These are phyloP conservation scores for Zygosaccharomyces rouxii DNA, from an alignment of 805 yeast species.

Conservation along the genomic window DNA sequence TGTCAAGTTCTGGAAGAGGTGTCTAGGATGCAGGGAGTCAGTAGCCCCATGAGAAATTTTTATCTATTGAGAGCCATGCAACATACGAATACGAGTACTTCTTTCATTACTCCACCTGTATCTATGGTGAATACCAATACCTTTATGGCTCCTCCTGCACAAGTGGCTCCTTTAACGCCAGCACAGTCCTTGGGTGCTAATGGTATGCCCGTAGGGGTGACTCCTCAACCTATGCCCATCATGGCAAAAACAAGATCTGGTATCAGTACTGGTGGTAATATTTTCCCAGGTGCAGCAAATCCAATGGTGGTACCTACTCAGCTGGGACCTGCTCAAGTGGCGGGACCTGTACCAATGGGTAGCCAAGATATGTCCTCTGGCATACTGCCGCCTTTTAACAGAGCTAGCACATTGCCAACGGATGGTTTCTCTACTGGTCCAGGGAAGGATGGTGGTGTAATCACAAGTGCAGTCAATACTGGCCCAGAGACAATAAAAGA, in stretches of 20 bases:
- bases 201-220: constrained; percentile 3
- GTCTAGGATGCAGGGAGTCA: constrained; percentile 52
- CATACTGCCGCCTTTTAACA: constrained; percentile 1
- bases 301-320: neutral
- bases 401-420: neutral
- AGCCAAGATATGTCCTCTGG: neutral
- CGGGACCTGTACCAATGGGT: neutral
- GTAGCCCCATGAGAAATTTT: constrained; percentile 40
- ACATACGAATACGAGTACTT: constrained; percentile 7
- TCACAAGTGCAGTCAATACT: constrained; percentile 9
- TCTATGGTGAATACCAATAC: neutral
- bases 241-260: constrained; percentile 7
- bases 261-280: constrained; percentile 3
- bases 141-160: constrained; percentile 3
- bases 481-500: constrained; percentile 7
- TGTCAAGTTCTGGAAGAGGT: constrained; percentile 67
- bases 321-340: neutral
- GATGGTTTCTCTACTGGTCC: constrained; percentile 7
- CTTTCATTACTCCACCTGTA: neutral
- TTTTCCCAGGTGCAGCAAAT: neutral
- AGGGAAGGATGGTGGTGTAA: constrained; percentile 9
- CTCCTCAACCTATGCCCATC: constrained; percentile 10
- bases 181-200: constrained; percentile 5
- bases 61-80: constrained; percentile 32
- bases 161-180: constrained; percentile 1